Conservation (phyloP, 176 grass and related monocot species). For the Miscanthus lutarioriparius region DNA sequence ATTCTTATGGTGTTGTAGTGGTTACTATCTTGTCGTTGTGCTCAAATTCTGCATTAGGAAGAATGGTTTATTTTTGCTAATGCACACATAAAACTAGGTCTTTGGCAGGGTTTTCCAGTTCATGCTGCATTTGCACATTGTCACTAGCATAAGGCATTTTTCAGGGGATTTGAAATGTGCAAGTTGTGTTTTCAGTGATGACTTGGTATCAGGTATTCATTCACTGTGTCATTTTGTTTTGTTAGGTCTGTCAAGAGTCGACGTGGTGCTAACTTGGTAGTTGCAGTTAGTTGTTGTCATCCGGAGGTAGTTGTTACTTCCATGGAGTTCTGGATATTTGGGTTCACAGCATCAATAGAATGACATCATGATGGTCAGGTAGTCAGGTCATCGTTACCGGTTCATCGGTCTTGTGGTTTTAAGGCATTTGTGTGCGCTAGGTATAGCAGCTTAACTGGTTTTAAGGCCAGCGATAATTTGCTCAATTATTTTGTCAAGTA, state of each 20-base stretch:
- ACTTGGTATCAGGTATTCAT: conserved; percentile 14
- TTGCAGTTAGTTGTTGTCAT: background rate
- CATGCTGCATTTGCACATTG: background rate
- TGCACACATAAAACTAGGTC: background rate
- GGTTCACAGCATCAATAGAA: background rate
- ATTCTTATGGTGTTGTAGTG: background rate
- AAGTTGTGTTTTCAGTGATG: background rate
- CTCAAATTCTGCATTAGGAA: background rate
- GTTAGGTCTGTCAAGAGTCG: conserved; percentile 32
- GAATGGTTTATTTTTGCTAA: background rate
- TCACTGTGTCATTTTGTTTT: conserved; percentile 19
- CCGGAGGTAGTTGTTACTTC: conserved; percentile 14
- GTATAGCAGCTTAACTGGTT: background rate
- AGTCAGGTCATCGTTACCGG: background rate
- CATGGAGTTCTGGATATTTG: background rate
- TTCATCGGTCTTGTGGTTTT: background rate
- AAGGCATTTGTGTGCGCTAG: background rate
- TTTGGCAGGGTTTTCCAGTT: background rate
- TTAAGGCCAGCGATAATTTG: background rate
- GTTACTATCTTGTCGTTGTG: background rate
- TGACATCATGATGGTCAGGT: conserved; percentile 15
- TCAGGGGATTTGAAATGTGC: background rate
- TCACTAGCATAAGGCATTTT: background rate
- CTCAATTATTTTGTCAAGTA: no score
- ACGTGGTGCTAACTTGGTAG: conserved; percentile 18